phyloP scores from a whole-genome alignment of 2,329 filamentous ascomycete species.

The Verticillium dahliae region DNA sequence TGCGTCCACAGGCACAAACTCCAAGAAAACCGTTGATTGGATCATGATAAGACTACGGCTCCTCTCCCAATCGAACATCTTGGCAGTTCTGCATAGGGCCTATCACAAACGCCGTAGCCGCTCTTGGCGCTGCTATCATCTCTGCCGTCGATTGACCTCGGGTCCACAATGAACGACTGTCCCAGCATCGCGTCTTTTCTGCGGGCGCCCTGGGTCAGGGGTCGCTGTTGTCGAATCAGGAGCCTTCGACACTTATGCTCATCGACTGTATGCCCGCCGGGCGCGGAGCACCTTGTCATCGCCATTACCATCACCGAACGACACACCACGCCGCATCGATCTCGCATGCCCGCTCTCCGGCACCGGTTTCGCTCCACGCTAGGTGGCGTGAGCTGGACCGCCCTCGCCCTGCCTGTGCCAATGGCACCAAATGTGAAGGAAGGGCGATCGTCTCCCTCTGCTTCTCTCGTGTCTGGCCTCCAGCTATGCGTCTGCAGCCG shows the following conservation, averaged over 20 bases:
- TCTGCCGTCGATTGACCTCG: not conserved
- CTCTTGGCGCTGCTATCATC: not conserved
- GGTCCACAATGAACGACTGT: not conserved
- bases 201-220: not conserved
- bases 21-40: not conserved
- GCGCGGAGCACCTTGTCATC: not conserved
- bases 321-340: not conserved
- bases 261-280: not conserved
- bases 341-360: not conserved
- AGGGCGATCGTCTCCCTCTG: not conserved
- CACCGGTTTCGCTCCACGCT: not conserved
- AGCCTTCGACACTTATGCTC: not conserved
- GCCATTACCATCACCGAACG: not conserved
- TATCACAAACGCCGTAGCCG: not conserved
- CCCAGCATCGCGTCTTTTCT: not conserved
- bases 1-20: not conserved
- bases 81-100: not conserved
- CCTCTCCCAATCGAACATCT: not conserved
- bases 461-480: not conserved
- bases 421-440: no score
- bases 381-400: not conserved
- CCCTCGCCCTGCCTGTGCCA: not conserved
- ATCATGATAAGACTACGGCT: not conserved
- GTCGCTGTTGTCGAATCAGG: not conserved
- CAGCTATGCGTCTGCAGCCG: not conserved